These are phyloP conservation scores for Aspergillus ochraceus DNA, from an alignment of 2,329 filamentous ascomycete species.

Conservation along the genomic window DNA sequence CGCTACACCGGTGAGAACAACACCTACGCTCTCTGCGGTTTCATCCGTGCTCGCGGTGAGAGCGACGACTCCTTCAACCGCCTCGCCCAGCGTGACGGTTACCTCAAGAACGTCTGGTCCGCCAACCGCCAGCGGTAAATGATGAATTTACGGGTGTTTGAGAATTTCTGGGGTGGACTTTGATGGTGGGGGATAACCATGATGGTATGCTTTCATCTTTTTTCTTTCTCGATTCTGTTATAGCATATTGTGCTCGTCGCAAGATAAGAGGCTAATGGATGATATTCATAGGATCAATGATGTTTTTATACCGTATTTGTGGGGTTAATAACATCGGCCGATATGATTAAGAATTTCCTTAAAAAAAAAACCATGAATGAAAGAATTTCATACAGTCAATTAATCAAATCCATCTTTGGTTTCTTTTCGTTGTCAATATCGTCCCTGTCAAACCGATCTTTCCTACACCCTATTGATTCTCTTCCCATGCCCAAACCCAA, in stretches of 20 bases:
- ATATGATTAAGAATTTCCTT: slow-evolving; percentile 1
- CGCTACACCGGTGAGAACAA: slow-evolving; percentile 96
- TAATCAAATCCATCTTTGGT: neutral
- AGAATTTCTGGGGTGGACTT: slow-evolving; percentile 3
- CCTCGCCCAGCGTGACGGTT: slow-evolving; percentile 90
- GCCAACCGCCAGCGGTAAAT: slow-evolving; percentile 59
- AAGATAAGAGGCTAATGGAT: neutral
- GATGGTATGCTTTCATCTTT: slow-evolving; percentile 22
- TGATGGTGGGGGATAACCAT: slow-evolving; percentile 7
- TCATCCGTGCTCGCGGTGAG: slow-evolving; percentile 97
- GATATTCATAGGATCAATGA: neutral
- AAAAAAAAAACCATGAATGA: slow-evolving; percentile 19
- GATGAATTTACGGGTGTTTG: slow-evolving; percentile 1
- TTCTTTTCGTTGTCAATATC: neutral
- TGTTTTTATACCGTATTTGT: neutral
- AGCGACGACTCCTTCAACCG: slow-evolving; percentile 95
- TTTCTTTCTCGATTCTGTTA: neutral
- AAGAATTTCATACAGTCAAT: slow-evolving; percentile 4
- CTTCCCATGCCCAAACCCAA: neutral
- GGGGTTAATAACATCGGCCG: neutral
- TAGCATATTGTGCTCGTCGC: neutral
- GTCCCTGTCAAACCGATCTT: neutral
- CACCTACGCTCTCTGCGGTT: slow-evolving; percentile 94
- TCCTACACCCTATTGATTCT: neutral
- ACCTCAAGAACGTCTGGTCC: slow-evolving; percentile 97